Evolutionary conservation across 1,139 yeast genomes (phyloP).

Genomic region (Casaregolazyma suthepensis): DNA sequence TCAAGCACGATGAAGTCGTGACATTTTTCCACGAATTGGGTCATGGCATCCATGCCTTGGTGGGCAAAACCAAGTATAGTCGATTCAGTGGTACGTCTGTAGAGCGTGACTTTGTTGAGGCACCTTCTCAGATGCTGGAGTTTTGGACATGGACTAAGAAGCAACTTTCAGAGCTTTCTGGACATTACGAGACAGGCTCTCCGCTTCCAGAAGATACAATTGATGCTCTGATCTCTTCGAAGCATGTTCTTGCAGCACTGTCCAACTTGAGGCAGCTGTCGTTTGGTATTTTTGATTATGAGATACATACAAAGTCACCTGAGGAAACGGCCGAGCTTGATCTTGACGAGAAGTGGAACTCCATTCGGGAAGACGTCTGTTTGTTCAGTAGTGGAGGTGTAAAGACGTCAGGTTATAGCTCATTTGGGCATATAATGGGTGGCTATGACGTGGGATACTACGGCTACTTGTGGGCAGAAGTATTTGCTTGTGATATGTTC

Average conservation of each 20-base stretch:
- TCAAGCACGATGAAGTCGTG: constrained; percentile 72
- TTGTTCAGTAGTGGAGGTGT: constrained; percentile 47
- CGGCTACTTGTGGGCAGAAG: constrained; percentile 81
- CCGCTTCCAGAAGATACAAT: constrained; percentile 56
- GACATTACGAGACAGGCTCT: constrained; percentile 56
- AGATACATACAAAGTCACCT: constrained; percentile 50
- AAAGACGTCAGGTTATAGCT: constrained; percentile 58
- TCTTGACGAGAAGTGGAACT: constrained; percentile 52
- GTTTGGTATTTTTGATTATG: constrained; percentile 72
- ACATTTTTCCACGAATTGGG: constrained; percentile 90
- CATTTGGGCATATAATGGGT: constrained; percentile 79
- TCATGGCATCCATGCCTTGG: constrained; percentile 76
- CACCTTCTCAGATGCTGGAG: constrained; percentile 85
- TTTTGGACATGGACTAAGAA: constrained; percentile 79
- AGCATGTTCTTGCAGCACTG: constrained; percentile 71
- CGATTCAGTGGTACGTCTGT: constrained; percentile 72
- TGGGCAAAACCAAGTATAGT: constrained; percentile 58
- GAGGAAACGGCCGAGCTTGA: constrained; percentile 33
- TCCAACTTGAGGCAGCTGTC: constrained; percentile 68
- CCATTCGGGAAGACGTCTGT: constrained; percentile 52
- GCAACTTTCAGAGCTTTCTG: constrained; percentile 53
- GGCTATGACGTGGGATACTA: constrained; percentile 86
- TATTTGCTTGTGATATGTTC: constrained; percentile 78
- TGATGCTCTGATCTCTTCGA: constrained; percentile 55
- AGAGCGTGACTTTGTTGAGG: constrained; percentile 82